phyloP scores from a whole-genome alignment of 2,329 filamentous ascomycete genomes.

The Plenodomus tracheiphilus region DNA sequence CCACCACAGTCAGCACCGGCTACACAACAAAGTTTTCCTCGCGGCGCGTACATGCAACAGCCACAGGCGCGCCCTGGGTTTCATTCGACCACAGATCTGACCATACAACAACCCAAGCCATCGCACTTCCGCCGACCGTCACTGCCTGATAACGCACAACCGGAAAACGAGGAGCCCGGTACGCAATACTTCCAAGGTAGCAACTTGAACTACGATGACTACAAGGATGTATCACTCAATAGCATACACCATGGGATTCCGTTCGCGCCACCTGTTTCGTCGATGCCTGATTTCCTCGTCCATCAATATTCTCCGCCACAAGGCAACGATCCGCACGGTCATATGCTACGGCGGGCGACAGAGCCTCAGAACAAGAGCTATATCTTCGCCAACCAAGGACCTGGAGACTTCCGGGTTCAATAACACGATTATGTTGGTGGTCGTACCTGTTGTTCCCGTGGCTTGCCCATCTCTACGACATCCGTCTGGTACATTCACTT shows the following conservation, averaged over 20 bases:
- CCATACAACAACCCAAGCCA: conserved; percentile 40
- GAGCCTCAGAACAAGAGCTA: conserved; percentile 50
- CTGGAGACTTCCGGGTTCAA: conserved; percentile 45
- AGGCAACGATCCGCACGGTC: conserved; percentile 38
- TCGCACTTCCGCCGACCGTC: conserved; percentile 43
- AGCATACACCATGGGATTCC: conserved; percentile 40
- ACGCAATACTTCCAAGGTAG: conserved; percentile 30
- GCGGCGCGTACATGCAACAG: conserved; percentile 41
- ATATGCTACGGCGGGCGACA: conserved; percentile 28
- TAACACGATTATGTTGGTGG: not conserved
- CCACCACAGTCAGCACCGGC: conserved; percentile 56
- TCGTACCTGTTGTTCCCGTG: not conserved
- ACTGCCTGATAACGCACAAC: conserved; percentile 36
- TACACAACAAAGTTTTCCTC: conserved; percentile 52
- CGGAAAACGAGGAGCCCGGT: conserved; percentile 23
- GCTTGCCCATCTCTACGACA: not conserved
- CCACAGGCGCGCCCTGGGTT: conserved; percentile 38
- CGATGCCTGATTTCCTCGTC: conserved; percentile 47
- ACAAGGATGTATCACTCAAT: conserved; percentile 31
- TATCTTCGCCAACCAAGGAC: conserved; percentile 53
- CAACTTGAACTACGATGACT: conserved; percentile 34
- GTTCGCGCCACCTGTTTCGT: conserved; percentile 34
- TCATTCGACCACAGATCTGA: conserved; percentile 40
- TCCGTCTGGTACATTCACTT: not conserved
- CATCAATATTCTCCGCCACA: conserved; percentile 54